Evolutionary conservation across 129 eudicot species (phyloP), one percentile per base, ranked within the genome.

Genomic region (Saussurea involucrata): DNA sequence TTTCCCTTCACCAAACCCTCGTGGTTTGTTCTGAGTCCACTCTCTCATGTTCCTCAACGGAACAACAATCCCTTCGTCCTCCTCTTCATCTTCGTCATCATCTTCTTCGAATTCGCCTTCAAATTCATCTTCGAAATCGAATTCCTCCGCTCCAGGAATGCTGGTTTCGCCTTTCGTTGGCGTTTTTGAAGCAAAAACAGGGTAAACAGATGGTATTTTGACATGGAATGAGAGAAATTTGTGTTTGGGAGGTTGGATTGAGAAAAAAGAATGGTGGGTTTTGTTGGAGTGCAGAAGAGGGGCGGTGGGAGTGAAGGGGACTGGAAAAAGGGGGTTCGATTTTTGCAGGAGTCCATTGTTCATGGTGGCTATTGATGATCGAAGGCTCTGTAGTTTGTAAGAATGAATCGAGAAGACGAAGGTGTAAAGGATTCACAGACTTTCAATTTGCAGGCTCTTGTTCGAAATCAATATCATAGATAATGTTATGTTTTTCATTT

Each of bases 1-100:
- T 68, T 84, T 95, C 44, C 93, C 99, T 83, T 92, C 96, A 18
- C 97, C 99, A 80, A 95, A 92, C 57, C 99, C 99, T 72, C 58
- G 69, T 18, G 97, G 97, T 83, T 84, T 89, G 15, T 84, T 92
- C 37, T 68, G 66, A 3, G 80, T 67, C 97, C 96, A 95, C 37
- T 81, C 46, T 76, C 85, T 88, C 93, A 91, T 85, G 75, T 86
- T 80, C 65, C 69, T 65, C 68, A 86, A 69, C 6, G 96, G 96
- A 77, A 91, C 73, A 78, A 82, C 25, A 22, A 82, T 61, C 12
- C 86, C 97, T 22, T 82, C 95, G 1, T 92, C 91, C 2, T 84
- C 94, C 0, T 85, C 92, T 0, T 71, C 89, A 0, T 81, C 90
- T 0, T 61, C 93, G 0, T 63, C 83, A 12, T 73, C 86, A 0